Evolutionary conservation across 176 grass and related monocot species (phyloP), one percentile per base, ranked within the genome.

Genomic region (Oryza glumipatula): DNA sequence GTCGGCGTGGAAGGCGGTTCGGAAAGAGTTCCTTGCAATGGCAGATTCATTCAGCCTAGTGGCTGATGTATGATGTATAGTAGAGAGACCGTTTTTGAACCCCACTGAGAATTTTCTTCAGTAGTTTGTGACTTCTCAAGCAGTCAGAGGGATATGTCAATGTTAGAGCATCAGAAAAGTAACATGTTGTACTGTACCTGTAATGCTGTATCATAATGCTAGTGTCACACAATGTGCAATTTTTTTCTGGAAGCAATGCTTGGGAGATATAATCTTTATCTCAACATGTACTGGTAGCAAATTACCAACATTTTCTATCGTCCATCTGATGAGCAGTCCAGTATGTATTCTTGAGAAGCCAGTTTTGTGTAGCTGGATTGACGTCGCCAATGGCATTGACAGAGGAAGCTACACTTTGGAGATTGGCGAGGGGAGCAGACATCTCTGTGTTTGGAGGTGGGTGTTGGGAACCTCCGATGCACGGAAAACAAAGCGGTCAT

Each of bases 1-100:
- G 78, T 89, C 86, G 3, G 63, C 72, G 0, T 96, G 97, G 94
- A 83, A 82, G 9, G 4, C 30, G 10, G 90, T 96, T 77, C 70
- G 72, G 54, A 74, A 76, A 76, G 86, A 92, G 82, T 94, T 99
- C 63, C 70, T 78, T 71, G 81, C 89, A 33, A 92, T 99, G 83
- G 97, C 92, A 19, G 97, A 96, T 84, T 99, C 94, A 2, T 99
- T 96, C 81, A 89, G 70, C 23, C 84, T 94, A 22, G 82, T 94
- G 43, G 15, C 41, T 9, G 73, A 87, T 56, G 73, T 7, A 28
- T 88, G 85, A 93, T 82, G 16, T 56, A 38, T 46, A 36, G 43
- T 19, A 72, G 41, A 35, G 19, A 35, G 15, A 0, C 82, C 64
- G 26, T 58, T 90, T 90, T 83, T 90, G 84, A 63, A 68, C 41